Conservation (phyloP, 2,329 filamentous ascomycete genomes). For the Epichloe bromicola region DNA sequence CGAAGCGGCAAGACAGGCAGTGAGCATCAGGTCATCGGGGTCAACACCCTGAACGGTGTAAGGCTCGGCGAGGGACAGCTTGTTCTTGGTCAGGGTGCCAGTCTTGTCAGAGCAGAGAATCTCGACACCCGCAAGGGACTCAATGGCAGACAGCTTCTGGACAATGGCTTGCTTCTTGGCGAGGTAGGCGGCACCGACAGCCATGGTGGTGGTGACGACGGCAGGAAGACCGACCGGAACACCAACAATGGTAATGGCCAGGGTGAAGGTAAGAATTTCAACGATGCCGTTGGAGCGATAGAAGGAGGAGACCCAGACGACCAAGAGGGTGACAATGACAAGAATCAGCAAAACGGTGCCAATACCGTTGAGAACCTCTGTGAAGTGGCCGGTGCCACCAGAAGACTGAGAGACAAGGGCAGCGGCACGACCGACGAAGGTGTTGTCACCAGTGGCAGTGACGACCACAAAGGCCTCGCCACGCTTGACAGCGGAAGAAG, state of each 20-base stretch:
- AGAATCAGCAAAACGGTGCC: slow-evolving; percentile 67
- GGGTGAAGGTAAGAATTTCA: slow-evolving; percentile 67
- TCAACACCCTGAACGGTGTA: slow-evolving; percentile 74
- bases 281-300: slow-evolving; percentile 77
- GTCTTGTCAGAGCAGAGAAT: slow-evolving; percentile 83
- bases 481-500: slow-evolving; percentile 82
- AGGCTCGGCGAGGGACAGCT: slow-evolving; percentile 74
- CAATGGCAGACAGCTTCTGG: slow-evolving; percentile 83
- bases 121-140: slow-evolving; percentile 83
- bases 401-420: slow-evolving; percentile 71
- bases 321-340: slow-evolving; percentile 65
- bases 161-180: slow-evolving; percentile 90
- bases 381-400: slow-evolving; percentile 71
- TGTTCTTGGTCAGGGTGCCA: slow-evolving; percentile 86
- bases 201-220: slow-evolving; percentile 91
- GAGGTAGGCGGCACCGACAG: slow-evolving; percentile 80
- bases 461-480: slow-evolving; percentile 75
- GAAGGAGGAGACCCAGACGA: slow-evolving; percentile 80
- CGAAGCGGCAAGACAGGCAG: slow-evolving; percentile 77
- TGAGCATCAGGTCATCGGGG: slow-evolving; percentile 80
- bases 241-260: slow-evolving; percentile 83
- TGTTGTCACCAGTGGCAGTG: slow-evolving; percentile 76
- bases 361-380: slow-evolving; percentile 78
- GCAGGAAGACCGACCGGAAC: slow-evolving; percentile 87
- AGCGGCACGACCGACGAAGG: slow-evolving; percentile 79